Conservation (phyloP, 352 stramenopile species). For the Globisporangium apiculatum region DNA sequence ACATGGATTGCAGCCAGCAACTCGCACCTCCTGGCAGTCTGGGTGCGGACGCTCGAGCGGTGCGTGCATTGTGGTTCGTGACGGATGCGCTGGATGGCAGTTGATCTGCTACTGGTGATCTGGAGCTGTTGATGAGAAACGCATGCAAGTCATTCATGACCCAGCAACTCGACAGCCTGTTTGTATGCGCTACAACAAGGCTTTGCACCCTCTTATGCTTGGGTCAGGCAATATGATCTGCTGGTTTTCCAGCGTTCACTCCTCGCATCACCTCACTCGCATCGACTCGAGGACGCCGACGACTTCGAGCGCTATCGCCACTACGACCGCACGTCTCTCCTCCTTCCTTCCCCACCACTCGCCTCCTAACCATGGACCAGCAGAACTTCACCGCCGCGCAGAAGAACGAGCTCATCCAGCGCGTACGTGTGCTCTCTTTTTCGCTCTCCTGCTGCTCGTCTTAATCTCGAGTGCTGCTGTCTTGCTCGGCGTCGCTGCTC, state of each 20-base stretch:
- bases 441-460: background rate
- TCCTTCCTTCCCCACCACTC: background rate
- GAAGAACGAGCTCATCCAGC: conserved; percentile 81
- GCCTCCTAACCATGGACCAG: conserved; percentile 40
- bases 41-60: conserved; percentile 73
- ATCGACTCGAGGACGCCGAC: background rate
- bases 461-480: no score
- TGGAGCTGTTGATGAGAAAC: background rate
- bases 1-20: background rate
- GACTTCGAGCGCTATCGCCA: background rate
- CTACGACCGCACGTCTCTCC: background rate
- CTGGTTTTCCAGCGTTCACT: no score
- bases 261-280: background rate
- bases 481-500: background rate
- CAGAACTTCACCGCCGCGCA: conserved; percentile 74
- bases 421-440: conserved; percentile 29
- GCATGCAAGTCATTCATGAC: background rate
- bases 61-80: conserved; percentile 49
- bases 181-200: no score
- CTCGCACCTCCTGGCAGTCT: conserved; percentile 65
- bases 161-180: no score
- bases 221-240: no score
- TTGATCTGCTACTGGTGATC: background rate
- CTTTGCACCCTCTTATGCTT: no score
- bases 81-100: background rate